Conservation (phyloP, 495 filamentous ascomycete genomes). For the Trichoderma parareesei region DNA sequence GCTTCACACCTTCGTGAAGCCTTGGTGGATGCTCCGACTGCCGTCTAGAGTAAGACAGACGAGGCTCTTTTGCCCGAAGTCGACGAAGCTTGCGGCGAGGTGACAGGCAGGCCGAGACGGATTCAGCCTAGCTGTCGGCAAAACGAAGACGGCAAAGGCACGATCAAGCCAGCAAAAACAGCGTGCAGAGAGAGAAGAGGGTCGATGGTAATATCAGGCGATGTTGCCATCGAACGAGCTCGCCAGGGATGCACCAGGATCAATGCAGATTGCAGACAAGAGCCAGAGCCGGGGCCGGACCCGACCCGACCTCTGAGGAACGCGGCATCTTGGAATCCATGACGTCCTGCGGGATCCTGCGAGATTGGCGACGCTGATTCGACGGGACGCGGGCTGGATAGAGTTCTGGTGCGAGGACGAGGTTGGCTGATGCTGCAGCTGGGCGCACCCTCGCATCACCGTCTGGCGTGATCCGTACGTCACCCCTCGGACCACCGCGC, state of each 20-base stretch:
- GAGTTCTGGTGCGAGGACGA: background rate
- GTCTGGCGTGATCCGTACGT: constrained; percentile 5
- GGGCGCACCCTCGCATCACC: constrained; percentile 1
- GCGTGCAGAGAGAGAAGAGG: too few relatives aligned
- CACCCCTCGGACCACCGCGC: background rate
- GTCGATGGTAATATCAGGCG: background rate
- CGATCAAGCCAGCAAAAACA: too few relatives aligned
- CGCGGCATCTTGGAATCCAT: background rate
- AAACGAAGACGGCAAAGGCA: too few relatives aligned
- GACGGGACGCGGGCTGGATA: background rate
- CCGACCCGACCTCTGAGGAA: background rate
- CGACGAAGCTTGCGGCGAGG: too few relatives aligned
- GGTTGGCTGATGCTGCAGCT: background rate
- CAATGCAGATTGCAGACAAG: background rate
- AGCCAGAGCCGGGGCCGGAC: background rate
- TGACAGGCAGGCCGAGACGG: too few relatives aligned
- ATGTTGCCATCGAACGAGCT: constrained; percentile 3
- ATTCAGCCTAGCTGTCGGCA: too few relatives aligned
- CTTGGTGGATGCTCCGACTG: background rate
- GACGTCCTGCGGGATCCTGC: background rate
- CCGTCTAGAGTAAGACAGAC: too few relatives aligned
- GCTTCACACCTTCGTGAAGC: background rate
- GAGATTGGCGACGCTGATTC: constrained; percentile 7
- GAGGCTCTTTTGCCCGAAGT: too few relatives aligned
- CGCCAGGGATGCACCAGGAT: background rate